These are phyloP conservation scores for Rubroboletus pulcherrimus DNA, from an alignment of 768 basidiomycete species.

Conservation along the genomic window DNA sequence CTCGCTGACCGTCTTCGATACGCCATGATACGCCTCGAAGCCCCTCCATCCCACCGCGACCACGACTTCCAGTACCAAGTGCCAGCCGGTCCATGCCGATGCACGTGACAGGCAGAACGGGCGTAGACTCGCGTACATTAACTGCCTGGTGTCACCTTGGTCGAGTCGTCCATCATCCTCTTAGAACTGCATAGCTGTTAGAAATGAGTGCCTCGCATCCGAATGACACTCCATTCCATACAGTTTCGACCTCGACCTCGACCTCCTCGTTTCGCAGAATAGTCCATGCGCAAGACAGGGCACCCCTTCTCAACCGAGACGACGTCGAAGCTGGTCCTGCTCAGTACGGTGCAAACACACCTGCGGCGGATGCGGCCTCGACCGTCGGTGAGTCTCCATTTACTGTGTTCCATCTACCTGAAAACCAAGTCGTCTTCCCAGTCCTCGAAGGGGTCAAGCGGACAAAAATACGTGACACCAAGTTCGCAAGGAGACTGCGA, in stretches of 20 bases:
- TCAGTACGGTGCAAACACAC: slow-evolving; percentile 16
- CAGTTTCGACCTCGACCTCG: slow-evolving; percentile 30
- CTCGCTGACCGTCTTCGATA: no score
- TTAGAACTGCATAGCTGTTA: not conserved
- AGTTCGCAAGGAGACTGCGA: slow-evolving; percentile 47
- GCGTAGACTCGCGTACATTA: not conserved
- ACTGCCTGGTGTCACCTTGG: not conserved
- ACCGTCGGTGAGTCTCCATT: slow-evolving; percentile 14
- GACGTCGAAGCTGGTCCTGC: slow-evolving; percentile 28
- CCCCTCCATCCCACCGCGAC: no score
- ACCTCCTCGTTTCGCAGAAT: slow-evolving; percentile 25
- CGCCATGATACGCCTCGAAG: no score
- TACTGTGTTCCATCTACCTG: not conserved
- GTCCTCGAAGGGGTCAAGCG: slow-evolving; percentile 15
- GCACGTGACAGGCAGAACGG: not conserved
- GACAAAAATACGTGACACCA: slow-evolving; percentile 21
- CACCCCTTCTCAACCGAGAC: slow-evolving; percentile 20
- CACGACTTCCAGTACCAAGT: no score
- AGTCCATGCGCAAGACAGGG: slow-evolving; percentile 19
- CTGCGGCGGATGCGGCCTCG: slow-evolving; percentile 16
- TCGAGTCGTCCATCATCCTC: not conserved
- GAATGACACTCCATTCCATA: slow-evolving; percentile 10
- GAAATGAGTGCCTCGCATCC: slow-evolving; percentile 12
- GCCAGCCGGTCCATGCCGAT: not conserved
- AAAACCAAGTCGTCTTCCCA: not conserved